These are phyloP conservation scores for Trichoderma brevicompactum DNA, from an alignment of 2,329 filamentous ascomycete genomes.

Conservation along the genomic window DNA sequence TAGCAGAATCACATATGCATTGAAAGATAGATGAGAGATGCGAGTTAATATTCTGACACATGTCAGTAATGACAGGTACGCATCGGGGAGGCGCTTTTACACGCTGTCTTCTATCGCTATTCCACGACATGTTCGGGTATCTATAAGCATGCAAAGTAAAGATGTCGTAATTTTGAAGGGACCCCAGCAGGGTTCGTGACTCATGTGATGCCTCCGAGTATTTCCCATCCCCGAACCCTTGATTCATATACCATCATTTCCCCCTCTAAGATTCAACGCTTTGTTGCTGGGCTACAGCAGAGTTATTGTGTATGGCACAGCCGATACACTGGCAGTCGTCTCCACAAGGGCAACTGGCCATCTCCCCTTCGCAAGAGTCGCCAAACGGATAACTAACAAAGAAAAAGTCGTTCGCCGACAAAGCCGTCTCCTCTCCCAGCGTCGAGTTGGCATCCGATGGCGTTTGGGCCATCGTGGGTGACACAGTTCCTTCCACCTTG, in stretches of 20 bases:
- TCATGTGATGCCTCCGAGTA: background rate
- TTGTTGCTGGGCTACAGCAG: background rate
- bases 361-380: constrained; percentile 54
- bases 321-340: constrained; percentile 64
- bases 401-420: constrained; percentile 60
- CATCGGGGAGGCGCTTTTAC: background rate
- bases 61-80: background rate
- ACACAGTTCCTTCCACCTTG: constrained; percentile 40
- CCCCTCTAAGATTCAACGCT: background rate
- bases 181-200: background rate
- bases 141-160: constrained; percentile 6
- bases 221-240: background rate
- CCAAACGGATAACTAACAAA: constrained; percentile 61
- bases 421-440: constrained; percentile 54
- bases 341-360: constrained; percentile 59
- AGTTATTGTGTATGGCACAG: constrained; percentile 56
- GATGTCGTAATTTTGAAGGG: background rate
- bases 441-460: constrained; percentile 53
- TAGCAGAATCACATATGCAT: background rate
- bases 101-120: constrained; percentile 11
- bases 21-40: background rate
- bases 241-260: background rate
- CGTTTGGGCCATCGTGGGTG: constrained; percentile 50
- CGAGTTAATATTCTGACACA: background rate
- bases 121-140: constrained; percentile 12